Evolutionary conservation across 768 basidiomycete genomes (phyloP), one percentile per base, ranked within the genome.

Genomic region (Termitomyces heimii): DNA sequence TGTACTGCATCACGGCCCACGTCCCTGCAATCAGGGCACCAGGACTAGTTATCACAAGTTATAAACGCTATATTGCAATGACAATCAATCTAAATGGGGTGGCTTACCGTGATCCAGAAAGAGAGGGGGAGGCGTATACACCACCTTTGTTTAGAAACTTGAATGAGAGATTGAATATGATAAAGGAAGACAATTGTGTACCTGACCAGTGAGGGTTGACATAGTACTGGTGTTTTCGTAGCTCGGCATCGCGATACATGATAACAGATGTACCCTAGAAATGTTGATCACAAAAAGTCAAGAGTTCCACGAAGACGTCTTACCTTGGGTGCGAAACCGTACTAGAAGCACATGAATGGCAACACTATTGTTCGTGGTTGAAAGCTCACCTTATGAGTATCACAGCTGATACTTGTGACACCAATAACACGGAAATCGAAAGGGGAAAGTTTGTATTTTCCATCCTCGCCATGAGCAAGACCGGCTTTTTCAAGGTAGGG

Each of bases 1-100:
- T 88, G 68, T 92, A 84, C 60, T 96, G 89, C 85, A 99, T 88
- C 2, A 94, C 93, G 7, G 96, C 96, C 94, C 94, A 99, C 29
- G 94, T 86, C 46, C 92, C 96, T 26, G 96, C 96, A 58, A 99
- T 88, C 59, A 98, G 74, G 0, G 94, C 86, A 6, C 96, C 97
- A 0, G 95, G 92, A 39, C 95, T 52, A 92, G 42, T 37, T 53
- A 32, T 20, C 46, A 12, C 37, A 56, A 45, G 18, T 18, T 7
- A 54, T 20, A 24, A 20, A 58, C 39, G 40, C 28, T 31, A 34
- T 1, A 3, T 22, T 5, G 22, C 13, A 39, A 45, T 14, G 12
- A 45, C 32, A 53, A 14, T 24, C n/a, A 18, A 28, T 24, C 29
- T 2, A 28, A 44, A 28, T 14, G 31, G n/a, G 29, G 20, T 22